Evolutionary conservation across 176 grass and related monocot species (phyloP).

Genomic region (Cocos nucifera): DNA sequence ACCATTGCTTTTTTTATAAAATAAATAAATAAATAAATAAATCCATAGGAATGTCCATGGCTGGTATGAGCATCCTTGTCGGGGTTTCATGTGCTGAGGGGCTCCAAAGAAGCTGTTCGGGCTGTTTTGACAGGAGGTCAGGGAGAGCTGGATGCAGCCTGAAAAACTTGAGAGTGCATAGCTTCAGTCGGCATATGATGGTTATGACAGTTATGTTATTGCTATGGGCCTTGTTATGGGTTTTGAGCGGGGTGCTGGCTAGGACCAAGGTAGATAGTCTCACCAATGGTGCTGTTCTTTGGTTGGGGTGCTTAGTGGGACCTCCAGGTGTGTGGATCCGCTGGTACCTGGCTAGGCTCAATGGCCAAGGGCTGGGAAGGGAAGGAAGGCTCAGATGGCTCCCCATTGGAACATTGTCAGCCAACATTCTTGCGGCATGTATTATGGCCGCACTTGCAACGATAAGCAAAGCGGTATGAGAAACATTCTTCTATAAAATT

Average conservation of each 20-base stretch:
- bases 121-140: conserved; percentile 23
- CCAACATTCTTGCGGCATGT: conserved; percentile 75
- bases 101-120: conserved; percentile 35
- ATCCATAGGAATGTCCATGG: conserved; percentile 57
- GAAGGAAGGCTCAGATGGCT: conserved; percentile 59
- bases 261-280: conserved; percentile 38
- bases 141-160: conserved; percentile 28
- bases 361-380: conserved; percentile 65
- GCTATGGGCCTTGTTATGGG: conserved; percentile 48
- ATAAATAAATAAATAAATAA: too few relatives aligned
- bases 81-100: conserved; percentile 63
- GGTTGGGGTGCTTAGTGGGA: conserved; percentile 66
- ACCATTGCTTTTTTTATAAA: too few relatives aligned
- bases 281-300: conserved; percentile 41
- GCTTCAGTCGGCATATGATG: conserved; percentile 21
- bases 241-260: conserved; percentile 52
- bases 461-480: conserved; percentile 55
- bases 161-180: conserved; percentile 44
- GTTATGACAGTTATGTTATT: conserved; percentile 39
- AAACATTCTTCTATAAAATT: not conserved
- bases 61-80: conserved; percentile 60
- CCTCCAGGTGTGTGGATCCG: conserved; percentile 83
- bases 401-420: conserved; percentile 70
- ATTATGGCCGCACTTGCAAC: conserved; percentile 64
- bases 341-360: conserved; percentile 82